Conservation (phyloP, 305 asterid species). For the Plantago coronopus region DNA sequence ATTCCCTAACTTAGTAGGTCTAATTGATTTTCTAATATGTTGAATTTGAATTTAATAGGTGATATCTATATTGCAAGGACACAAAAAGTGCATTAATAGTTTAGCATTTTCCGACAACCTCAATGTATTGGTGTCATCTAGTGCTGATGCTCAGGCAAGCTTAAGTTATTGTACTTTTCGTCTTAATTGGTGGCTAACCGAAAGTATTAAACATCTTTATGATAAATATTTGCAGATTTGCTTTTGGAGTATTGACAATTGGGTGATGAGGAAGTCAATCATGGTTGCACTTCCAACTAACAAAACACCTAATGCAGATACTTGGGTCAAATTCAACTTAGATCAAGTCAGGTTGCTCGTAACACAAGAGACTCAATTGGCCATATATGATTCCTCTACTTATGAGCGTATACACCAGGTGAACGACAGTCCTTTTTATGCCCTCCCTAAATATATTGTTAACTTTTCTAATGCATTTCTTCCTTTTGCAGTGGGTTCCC, state of each 20-base stretch:
- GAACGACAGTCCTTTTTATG: not conserved
- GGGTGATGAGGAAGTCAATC: conserved; percentile 75
- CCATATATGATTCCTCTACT: conserved; percentile 71
- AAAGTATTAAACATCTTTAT: not conserved
- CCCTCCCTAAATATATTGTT: not conserved
- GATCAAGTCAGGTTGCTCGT: conserved; percentile 81
- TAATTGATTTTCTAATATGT: not conserved
- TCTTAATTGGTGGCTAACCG: not conserved
- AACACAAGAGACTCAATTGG: conserved; percentile 88
- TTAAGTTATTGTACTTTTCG: not conserved
- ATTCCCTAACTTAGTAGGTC: not conserved
- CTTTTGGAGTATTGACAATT: conserved; percentile 79
- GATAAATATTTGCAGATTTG: conserved; percentile 47
- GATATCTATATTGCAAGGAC: conserved; percentile 71
- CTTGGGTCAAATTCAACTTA: conserved; percentile 85
- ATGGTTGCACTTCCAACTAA: conserved; percentile 71
- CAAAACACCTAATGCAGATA: conserved; percentile 62
- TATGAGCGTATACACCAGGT: conserved; percentile 76
- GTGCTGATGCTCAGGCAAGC: conserved; percentile 90
- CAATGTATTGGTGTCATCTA: conserved; percentile 69
- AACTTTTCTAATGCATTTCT: not conserved
- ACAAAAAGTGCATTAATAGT: conserved; percentile 77
- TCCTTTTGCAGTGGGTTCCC: conserved; percentile 56
- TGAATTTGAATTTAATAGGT: conserved; percentile 36
- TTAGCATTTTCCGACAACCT: conserved; percentile 74